phyloP scores from a whole-genome alignment of 495 filamentous ascomycete genomes.

The Cercophora sp. region DNA sequence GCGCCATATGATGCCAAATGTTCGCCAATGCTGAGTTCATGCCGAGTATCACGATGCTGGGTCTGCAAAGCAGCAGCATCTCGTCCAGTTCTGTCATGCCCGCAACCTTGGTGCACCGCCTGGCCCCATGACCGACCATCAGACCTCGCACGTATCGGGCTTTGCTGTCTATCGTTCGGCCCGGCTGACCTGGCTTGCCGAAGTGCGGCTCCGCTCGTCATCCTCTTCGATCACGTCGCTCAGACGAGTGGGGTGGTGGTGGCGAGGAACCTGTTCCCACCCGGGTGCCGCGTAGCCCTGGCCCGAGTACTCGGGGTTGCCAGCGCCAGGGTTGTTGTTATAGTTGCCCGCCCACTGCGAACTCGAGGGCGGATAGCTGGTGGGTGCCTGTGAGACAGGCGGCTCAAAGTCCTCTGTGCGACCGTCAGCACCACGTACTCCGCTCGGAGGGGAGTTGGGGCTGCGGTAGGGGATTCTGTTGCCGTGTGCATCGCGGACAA shows the following conservation, averaged over 20 bases:
- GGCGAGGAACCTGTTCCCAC: constrained; percentile 79
- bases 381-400: constrained; percentile 25
- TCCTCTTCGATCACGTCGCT: constrained; percentile 92
- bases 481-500: constrained; percentile 44
- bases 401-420: constrained; percentile 49
- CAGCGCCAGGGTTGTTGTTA: constrained; percentile 2
- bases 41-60: too few species aligned
- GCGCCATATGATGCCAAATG: too few species aligned
- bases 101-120: too few species aligned
- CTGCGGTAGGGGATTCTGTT: constrained; percentile 42
- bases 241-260: constrained; percentile 90
- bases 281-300: constrained; percentile 63
- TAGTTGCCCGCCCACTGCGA: constrained; percentile 31
- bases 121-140: too few species aligned
- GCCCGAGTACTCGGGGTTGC: constrained; percentile 44
- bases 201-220: constrained; percentile 65
- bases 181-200: constrained; percentile 47
- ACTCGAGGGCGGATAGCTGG: constrained; percentile 34
- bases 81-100: not conserved
- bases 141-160: too few species aligned
- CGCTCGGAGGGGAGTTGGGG: constrained; percentile 24
- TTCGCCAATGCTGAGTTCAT: too few species aligned
- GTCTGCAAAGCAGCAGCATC: not conserved
- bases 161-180: constrained; percentile 22
- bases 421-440: constrained; percentile 38